Percentiles rank a stretch among this genome's conserved stretches.
Conservation (phyloP, 306 rosid genomes). For the Oemleria cerasiformis region DNA sequence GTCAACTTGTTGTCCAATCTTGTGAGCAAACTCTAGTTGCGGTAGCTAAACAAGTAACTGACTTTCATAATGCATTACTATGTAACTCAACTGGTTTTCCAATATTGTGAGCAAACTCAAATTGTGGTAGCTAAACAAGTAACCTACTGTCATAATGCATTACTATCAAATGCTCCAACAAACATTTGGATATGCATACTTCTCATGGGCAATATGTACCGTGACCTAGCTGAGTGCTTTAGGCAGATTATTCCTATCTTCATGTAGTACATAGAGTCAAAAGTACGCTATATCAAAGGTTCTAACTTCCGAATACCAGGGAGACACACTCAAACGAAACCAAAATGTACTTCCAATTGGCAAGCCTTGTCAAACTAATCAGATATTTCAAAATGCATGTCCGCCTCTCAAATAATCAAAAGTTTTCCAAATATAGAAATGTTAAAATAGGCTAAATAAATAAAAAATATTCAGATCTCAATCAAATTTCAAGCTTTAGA, state of each 20-base stretch:
- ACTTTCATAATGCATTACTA: neutral
- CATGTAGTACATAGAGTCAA: neutral
- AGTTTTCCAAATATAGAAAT: neutral
- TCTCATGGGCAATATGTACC: neutral
- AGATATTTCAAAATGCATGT: slow-evolving; percentile 6
- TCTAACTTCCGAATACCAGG: neutral
- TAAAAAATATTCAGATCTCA: too few relatives aligned
- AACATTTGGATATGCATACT: neutral
- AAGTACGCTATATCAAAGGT: neutral
- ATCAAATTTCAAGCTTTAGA: neutral
- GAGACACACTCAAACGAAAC: neutral
- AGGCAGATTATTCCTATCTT: neutral
- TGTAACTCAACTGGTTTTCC: neutral
- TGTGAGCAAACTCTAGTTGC: too few relatives aligned
- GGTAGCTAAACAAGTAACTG: neutral
- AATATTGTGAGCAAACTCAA: neutral
- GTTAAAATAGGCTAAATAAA: neutral
- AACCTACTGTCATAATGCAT: neutral
- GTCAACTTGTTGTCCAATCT: neutral
- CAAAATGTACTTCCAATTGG: neutral
- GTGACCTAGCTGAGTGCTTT: neutral
- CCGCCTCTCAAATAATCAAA: neutral
- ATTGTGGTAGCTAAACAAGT: neutral
- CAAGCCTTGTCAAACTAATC: neutral
- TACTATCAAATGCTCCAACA: neutral